phyloP scores from a whole-genome alignment of 2,329 filamentous ascomycete species.

The Diaporthe nobilis region DNA sequence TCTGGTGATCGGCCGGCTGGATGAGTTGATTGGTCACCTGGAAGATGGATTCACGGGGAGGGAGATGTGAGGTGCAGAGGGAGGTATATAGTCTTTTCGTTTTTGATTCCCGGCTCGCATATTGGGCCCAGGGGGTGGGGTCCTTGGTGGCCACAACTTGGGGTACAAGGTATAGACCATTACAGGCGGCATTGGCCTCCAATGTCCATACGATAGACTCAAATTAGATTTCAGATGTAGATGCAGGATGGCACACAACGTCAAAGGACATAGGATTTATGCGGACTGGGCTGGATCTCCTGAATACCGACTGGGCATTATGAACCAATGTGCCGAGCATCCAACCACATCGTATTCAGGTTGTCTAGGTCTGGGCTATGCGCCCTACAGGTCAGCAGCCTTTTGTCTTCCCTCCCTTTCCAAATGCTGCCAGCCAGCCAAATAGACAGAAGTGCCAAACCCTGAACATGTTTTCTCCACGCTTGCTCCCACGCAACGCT shows the following conservation, averaged over 20 bases:
- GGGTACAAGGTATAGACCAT: not conserved
- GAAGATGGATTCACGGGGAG: constrained; percentile 80
- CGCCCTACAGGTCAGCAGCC: constrained; percentile 5
- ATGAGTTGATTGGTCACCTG: constrained; percentile 82
- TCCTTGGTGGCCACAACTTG: too few species aligned
- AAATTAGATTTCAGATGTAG: not conserved
- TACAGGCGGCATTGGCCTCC: not conserved
- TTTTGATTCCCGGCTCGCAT: not conserved
- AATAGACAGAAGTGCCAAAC: constrained; percentile 28
- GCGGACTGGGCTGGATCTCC: too few species aligned
- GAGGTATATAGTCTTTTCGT: too few species aligned
- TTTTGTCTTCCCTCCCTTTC: constrained; percentile 9
- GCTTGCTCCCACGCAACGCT: constrained; percentile 20
- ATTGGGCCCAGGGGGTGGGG: not conserved
- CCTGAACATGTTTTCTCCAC: not conserved
- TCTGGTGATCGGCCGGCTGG: constrained; percentile 77
- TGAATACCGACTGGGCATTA: not conserved
- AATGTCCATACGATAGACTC: not conserved
- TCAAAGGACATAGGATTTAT: not conserved
- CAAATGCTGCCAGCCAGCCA: constrained; percentile 12
- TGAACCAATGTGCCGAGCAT: constrained; percentile 5
- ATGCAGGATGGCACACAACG: not conserved
- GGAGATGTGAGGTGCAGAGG: constrained; percentile 42
- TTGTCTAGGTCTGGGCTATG: constrained; percentile 13
- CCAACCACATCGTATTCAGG: constrained; percentile 29